Evolutionary conservation across 1,284 basidiomycete species (phyloP), one percentile per base, ranked within the genome.

Genomic region (Amylostereum areolatum): DNA sequence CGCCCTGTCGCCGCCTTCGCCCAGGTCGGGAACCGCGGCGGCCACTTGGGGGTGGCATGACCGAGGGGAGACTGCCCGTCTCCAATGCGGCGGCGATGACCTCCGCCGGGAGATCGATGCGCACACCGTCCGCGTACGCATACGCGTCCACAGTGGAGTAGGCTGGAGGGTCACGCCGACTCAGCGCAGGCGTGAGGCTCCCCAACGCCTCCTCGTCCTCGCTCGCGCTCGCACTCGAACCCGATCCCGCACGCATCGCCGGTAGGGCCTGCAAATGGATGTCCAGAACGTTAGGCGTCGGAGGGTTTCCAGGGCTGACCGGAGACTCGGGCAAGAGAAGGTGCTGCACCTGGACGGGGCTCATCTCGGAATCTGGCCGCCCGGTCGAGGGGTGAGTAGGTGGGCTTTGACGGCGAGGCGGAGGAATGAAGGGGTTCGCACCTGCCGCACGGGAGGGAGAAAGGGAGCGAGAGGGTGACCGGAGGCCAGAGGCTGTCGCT

Each of bases 141-240:
- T 75, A 86, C 10, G 89, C 85, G 59, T 91, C 88, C 57, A 91
- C 64, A 18, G 89, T 88, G 6, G 88, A 90, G 66, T 91, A 91
- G 25, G 85, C 85, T 27, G 88, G 88, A 29, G 88, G 88, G 52
- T 85, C 83, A 51, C 79, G 73, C 56, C 52, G 32, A 25, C 47
- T 43, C 41, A 41, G 25, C 40, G 49, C 56, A 12, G 59, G 55
- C 39, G 62, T 53, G 37, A 54, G 51, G 25, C 52, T 53, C 44
- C 60, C 47, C 18, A 43, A 53, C 45, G 47, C 52, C 12, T 49
- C 31, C 44, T 43, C 33, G n/a, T 6, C 24, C 43, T 32, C 43
- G 3, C 25, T 31, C 30, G 43, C 6, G 24, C 25, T 18, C 32
- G 24, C 32, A 2, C 39, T 25, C 30, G 27, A 43, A 65, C 59